Evolutionary conservation across 208 protist genomes (phyloP).

Genomic region (Trypanosoma platydactyli): DNA sequence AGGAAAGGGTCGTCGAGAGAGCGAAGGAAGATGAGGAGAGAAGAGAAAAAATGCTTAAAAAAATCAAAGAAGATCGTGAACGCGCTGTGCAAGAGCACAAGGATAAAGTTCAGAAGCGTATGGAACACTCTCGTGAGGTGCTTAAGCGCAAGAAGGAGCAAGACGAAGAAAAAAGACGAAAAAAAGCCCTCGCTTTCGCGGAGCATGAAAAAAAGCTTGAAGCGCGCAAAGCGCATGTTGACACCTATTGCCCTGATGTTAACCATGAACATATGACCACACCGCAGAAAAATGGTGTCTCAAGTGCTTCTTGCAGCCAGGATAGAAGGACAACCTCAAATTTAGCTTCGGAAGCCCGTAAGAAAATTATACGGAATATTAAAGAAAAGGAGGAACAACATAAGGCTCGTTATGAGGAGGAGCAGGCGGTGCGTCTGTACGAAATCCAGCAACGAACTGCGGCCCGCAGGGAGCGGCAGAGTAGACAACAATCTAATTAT

Average conservation of each 20-base stretch:
- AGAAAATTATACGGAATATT: constrained; percentile 49
- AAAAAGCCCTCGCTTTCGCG: constrained; percentile 9
- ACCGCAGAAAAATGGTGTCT: background rate
- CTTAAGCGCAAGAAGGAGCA: constrained; percentile 23
- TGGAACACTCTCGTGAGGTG: constrained; percentile 13
- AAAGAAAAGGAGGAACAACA: constrained; percentile 51
- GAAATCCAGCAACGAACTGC: constrained; percentile 46
- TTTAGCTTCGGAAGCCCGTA: constrained; percentile 32
- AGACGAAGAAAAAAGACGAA: constrained; percentile 30
- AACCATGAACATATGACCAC: background rate
- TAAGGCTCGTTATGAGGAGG: constrained; percentile 52
- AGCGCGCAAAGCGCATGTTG: background rate
- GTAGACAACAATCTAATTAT: constrained; percentile 55
- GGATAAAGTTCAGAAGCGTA: constrained; percentile 23
- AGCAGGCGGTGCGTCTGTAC: constrained; percentile 46
- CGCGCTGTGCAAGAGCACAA: constrained; percentile 33
- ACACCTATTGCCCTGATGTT: background rate
- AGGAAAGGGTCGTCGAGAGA: constrained; percentile 42
- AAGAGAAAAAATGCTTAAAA: constrained; percentile 40
- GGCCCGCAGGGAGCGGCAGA: constrained; percentile 30
- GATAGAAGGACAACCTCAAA: constrained; percentile 11
- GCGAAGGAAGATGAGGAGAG: constrained; percentile 44
- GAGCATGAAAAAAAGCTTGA: constrained; percentile 1
- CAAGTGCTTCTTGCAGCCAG: constrained; percentile 9
- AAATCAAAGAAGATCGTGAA: constrained; percentile 46